phyloP scores from a whole-genome alignment of 1,139 yeast genomes.

The Groenewaldozyma sp. region DNA sequence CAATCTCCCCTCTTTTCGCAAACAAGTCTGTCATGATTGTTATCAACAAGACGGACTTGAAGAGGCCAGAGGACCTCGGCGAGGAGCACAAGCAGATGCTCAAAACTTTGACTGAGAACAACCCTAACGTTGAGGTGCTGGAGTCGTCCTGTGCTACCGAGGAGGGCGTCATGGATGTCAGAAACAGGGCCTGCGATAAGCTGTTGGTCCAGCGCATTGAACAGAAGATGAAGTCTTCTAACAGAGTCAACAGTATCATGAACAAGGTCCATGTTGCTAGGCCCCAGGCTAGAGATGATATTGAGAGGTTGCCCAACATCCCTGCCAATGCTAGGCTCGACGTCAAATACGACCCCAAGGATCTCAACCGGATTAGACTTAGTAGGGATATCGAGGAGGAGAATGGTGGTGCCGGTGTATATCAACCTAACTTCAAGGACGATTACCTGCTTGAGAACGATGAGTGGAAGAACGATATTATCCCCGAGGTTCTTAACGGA shows the following conservation, averaged over 20 bases:
- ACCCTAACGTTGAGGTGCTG: slow-evolving; percentile 63
- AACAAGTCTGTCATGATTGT: slow-evolving; percentile 95
- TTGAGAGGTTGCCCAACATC: slow-evolving; percentile 63
- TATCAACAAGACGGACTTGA: slow-evolving; percentile 88
- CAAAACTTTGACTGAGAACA: slow-evolving; percentile 36
- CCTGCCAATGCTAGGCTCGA: slow-evolving; percentile 61
- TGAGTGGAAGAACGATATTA: slow-evolving; percentile 93
- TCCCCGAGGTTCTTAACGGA: slow-evolving; percentile 96
- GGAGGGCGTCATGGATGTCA: slow-evolving; percentile 90
- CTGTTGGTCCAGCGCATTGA: slow-evolving; percentile 91
- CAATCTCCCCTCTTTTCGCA: slow-evolving; percentile 93
- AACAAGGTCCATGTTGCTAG: slow-evolving; percentile 92
- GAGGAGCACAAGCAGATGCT: slow-evolving; percentile 66
- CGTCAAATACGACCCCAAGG: slow-evolving; percentile 64
- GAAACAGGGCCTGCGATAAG: slow-evolving; percentile 96
- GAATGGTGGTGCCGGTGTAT: slow-evolving; percentile 99
- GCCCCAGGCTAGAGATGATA: slow-evolving; percentile 82
- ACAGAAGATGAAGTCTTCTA: slow-evolving; percentile 89
- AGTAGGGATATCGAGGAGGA: slow-evolving; percentile 87
- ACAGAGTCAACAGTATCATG: slow-evolving; percentile 79
- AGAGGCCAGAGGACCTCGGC: slow-evolving; percentile 74
- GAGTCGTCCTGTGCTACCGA: slow-evolving; percentile 89
- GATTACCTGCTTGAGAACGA: slow-evolving; percentile 87
- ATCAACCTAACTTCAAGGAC: slow-evolving; percentile 85
- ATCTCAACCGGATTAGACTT: slow-evolving; percentile 61